Percentiles rank a stretch among this genome's conserved stretches.
Conservation (phyloP, 2,329 filamentous ascomycete species). For the Cytospora schulzeri region DNA sequence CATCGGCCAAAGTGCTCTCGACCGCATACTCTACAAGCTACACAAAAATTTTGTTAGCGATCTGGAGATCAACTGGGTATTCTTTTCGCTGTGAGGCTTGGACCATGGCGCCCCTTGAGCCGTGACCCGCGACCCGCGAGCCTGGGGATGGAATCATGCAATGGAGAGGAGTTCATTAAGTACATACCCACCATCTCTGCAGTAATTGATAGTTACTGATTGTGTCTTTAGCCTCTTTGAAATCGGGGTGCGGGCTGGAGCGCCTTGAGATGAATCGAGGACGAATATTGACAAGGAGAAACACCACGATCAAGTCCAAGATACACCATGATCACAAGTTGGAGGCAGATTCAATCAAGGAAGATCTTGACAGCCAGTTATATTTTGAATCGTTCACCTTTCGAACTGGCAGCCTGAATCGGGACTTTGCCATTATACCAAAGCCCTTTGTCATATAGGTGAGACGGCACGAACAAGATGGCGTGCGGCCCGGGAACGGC, state of each 20-base stretch:
- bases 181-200: too few species aligned
- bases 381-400: not conserved
- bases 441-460: not conserved
- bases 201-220: too few species aligned
- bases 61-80: not conserved
- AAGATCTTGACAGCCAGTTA: not conserved
- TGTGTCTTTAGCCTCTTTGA: too few species aligned
- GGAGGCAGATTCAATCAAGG: not conserved
- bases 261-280: too few species aligned
- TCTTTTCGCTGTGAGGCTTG: too few species aligned
- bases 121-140: too few species aligned
- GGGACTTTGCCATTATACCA: not conserved
- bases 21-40: not conserved
- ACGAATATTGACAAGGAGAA: too few species aligned
- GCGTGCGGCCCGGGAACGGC: not conserved
- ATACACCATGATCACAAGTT: not conserved
- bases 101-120: too few species aligned
- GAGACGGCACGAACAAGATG: not conserved
- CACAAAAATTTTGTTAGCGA: not conserved
- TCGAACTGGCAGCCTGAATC: not conserved
- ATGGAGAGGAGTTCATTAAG: too few species aligned
- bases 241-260: too few species aligned
- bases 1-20: constrained; percentile 1
- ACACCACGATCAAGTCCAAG: too few species aligned
- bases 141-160: too few species aligned